Evolutionary conservation across 2,329 filamentous ascomycete species (phyloP).

Genomic region (Peltaster fructicola): DNA sequence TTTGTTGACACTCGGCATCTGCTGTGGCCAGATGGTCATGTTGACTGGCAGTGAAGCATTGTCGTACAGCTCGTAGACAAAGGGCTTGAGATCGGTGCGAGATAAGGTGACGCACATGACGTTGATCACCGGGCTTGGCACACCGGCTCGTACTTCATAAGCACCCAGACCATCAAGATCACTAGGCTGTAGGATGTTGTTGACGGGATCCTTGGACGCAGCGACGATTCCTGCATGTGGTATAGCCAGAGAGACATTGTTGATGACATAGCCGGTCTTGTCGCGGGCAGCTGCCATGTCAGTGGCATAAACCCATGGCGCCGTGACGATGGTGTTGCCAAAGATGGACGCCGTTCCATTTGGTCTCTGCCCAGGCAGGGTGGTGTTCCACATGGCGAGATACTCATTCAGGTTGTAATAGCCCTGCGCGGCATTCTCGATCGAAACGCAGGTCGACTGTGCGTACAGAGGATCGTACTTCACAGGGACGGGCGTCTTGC

Average conservation of each 20-base stretch:
- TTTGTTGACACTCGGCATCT: slow-evolving; percentile 3
- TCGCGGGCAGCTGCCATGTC: slow-evolving; percentile 36
- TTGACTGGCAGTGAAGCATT: slow-evolving; percentile 12
- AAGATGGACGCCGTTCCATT: slow-evolving; percentile 44
- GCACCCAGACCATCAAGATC: slow-evolving; percentile 45
- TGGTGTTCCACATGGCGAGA: slow-evolving; percentile 17
- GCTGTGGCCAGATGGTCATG: slow-evolving; percentile 5
- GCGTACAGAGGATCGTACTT: slow-evolving; percentile 23
- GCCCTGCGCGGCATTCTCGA: slow-evolving; percentile 50
- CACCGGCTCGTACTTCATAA: slow-evolving; percentile 49
- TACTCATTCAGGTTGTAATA: slow-evolving; percentile 53
- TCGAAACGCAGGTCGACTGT: slow-evolving; percentile 44
- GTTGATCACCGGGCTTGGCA: slow-evolving; percentile 53
- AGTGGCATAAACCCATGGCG: slow-evolving; percentile 49
- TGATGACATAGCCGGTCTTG: slow-evolving; percentile 40
- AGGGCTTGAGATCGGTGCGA: slow-evolving; percentile 38
- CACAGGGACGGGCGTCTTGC: slow-evolving; percentile 41
- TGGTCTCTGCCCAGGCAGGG: slow-evolving; percentile 34
- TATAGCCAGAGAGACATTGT: slow-evolving; percentile 63
- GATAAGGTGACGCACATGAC: slow-evolving; percentile 55
- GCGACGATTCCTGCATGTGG: slow-evolving; percentile 53
- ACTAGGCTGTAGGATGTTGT: slow-evolving; percentile 52
- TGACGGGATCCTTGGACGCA: slow-evolving; percentile 43
- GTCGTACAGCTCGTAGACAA: slow-evolving; percentile 48
- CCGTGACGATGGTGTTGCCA: slow-evolving; percentile 55